phyloP scores from a whole-genome alignment of 2,329 filamentous ascomycete genomes.

The Botrytis pseudocinerea region DNA sequence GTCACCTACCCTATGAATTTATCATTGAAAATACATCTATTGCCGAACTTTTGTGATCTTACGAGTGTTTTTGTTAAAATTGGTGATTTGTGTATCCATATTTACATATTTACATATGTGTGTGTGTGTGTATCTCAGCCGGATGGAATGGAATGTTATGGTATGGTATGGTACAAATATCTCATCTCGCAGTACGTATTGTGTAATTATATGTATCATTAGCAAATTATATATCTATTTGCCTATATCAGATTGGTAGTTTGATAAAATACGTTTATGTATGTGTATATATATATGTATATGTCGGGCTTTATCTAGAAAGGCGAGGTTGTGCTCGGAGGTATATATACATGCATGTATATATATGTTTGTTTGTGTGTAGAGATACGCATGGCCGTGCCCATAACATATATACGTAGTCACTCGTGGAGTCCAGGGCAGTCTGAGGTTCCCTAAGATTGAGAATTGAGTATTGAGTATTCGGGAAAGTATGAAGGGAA shows the following conservation, averaged over 20 bases:
- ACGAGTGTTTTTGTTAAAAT: background rate
- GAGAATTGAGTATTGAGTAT: background rate
- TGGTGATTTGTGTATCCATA: background rate
- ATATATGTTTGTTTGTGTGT: too few relatives aligned
- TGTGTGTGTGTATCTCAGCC: background rate
- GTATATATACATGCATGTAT: too few relatives aligned
- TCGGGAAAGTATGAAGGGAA: background rate
- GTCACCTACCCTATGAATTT: background rate
- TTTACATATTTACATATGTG: background rate
- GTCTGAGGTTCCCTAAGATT: background rate
- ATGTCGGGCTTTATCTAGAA: too few relatives aligned
- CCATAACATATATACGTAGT: background rate
- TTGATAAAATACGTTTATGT: background rate
- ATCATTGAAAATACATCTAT: background rate
- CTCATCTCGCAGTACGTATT: background rate
- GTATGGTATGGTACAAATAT: too few relatives aligned
- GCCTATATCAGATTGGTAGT: background rate
- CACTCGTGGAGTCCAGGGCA: background rate
- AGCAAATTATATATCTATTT: too few relatives aligned
- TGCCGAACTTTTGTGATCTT: background rate
- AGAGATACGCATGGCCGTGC: too few relatives aligned
- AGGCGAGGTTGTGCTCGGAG: too few relatives aligned
- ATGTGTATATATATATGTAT: too few relatives aligned
- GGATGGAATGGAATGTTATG: background rate
- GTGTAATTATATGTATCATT: background rate